Evolutionary conservation across 1,284 basidiomycete genomes (phyloP).

Genomic region (Rhodotorula sp.): DNA sequence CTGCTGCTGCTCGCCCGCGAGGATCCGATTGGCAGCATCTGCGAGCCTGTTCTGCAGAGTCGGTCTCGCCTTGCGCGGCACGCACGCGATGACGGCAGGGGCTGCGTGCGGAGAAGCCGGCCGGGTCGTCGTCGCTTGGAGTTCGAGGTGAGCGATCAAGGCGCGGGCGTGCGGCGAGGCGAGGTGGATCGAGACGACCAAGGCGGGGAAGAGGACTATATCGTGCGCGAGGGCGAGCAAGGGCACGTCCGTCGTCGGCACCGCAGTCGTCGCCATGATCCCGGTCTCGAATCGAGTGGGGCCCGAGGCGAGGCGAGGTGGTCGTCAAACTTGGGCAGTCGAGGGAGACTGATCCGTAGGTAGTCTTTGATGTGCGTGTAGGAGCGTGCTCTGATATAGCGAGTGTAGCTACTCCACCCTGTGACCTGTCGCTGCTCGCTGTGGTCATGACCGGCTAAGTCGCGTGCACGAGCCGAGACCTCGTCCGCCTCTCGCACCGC

Average conservation of each 20-base stretch:
- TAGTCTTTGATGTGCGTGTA: too few species aligned
- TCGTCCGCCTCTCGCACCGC: too few species aligned
- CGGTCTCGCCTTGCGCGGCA: constrained; percentile 27
- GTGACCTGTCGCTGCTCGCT: too few species aligned
- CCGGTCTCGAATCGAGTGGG: background rate
- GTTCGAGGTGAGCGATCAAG: background rate
- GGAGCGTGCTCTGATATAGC: too few species aligned
- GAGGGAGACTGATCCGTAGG: too few species aligned
- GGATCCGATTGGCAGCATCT: background rate
- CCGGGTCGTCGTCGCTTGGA: background rate
- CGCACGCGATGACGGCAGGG: constrained; percentile 37
- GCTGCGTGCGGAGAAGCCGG: background rate
- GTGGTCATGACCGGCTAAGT: too few species aligned
- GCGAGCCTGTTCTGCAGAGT: background rate
- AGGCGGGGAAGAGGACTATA: constrained; percentile 33
- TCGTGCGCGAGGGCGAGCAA: constrained; percentile 28
- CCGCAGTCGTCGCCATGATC: background rate
- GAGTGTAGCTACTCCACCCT: too few species aligned
- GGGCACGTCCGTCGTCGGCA: background rate
- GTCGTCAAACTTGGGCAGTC: too few species aligned
- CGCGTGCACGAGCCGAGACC: too few species aligned
- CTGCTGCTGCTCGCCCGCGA: background rate
- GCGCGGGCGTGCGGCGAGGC: constrained; percentile 7
- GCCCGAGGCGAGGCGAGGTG: background rate
- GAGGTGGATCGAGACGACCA: constrained; percentile 36